Conservation (phyloP, 2,329 filamentous ascomycete species). For the Pestalotiopsis sp. region DNA sequence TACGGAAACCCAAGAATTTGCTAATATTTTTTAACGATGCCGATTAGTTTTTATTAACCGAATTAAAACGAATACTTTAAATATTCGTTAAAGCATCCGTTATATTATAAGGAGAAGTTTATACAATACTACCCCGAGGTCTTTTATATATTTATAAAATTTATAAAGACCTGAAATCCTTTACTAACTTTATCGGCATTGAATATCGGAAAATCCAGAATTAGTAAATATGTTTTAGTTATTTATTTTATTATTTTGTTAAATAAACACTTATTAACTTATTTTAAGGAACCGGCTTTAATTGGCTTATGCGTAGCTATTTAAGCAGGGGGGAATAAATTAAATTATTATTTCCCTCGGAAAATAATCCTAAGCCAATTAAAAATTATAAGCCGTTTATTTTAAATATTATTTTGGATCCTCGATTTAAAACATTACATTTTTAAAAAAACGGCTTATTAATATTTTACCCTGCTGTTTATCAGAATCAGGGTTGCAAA, state of each 20-base stretch:
- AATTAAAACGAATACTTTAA: neutral
- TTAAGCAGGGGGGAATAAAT: neutral
- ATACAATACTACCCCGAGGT: neutral
- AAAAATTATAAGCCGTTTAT: neutral
- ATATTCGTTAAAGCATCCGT: neutral
- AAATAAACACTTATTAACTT: neutral
- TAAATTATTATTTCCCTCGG: neutral
- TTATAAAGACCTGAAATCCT: neutral
- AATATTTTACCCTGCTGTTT: neutral
- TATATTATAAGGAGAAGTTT: slow-evolving; percentile 1
- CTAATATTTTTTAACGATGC: neutral
- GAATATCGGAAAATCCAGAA: neutral
- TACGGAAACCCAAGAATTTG: neutral
- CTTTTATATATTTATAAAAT: slow-evolving; percentile 9
- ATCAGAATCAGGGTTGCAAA: too few species aligned
- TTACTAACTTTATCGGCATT: neutral
- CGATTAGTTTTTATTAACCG: slow-evolving; percentile 6
- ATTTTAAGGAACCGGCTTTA: neutral
- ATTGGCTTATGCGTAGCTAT: neutral
- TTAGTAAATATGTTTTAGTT: slow-evolving; percentile 6
- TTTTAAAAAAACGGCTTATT: neutral
- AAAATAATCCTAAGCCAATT: neutral
- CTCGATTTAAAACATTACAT: too few species aligned
- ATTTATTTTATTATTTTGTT: neutral
- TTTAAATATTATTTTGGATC: neutral